Base-by-base conservation (phyloP, 2,329 filamentous ascomycete genomes). In the Fusarium liriodendri region DNA sequence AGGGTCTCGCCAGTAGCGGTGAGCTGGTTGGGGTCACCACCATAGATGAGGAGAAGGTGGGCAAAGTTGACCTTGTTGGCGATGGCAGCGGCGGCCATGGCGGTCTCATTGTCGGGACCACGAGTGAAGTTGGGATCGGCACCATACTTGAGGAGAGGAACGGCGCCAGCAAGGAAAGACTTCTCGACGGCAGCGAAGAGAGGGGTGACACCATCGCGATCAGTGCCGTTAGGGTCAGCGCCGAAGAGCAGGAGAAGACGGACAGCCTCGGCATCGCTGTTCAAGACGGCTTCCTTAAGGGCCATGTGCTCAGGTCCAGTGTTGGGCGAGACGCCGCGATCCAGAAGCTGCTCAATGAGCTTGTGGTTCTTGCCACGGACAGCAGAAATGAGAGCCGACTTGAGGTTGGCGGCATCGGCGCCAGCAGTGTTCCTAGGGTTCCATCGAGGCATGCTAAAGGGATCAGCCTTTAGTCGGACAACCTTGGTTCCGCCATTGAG, bases 121-220 rank as follows among this genome's bases (percentile, higher is more conserved):
- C 85, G 83, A 2, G 83, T 80, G 54, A 89, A 82, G 76, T 90
- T 90, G 11, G 87, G 86, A 77, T 89, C 89, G 18, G 89, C 89
- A 13, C 90, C 90, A 70, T 93, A 92, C 81, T 92, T 91, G 73
- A 92, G 85, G 6, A 93, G 85, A 60, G 88, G 82, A 33, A 87
- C 87, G 0, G 90, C 89, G 4, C 87, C 90, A 25, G 89, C 88
- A 45, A 89, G 78, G 77, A 89, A 90, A 0, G 84, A 85, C 69
- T 85, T 85, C 73, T 88, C 89, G 4, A 87, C 87, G 0, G 85
- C 86, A 18, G 81, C 86, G 61, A 84, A 83, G 3, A 91, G 83
- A 3, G 90, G 89, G 0, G 87, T 88, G 37, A 86, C 76, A 27
- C 87, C 86, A 20, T 87, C 82, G 29, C 80, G 82, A 72, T 90